Base-by-base conservation (phyloP, 306 rosid species). In the Dalbergia cochinchinensis region DNA sequence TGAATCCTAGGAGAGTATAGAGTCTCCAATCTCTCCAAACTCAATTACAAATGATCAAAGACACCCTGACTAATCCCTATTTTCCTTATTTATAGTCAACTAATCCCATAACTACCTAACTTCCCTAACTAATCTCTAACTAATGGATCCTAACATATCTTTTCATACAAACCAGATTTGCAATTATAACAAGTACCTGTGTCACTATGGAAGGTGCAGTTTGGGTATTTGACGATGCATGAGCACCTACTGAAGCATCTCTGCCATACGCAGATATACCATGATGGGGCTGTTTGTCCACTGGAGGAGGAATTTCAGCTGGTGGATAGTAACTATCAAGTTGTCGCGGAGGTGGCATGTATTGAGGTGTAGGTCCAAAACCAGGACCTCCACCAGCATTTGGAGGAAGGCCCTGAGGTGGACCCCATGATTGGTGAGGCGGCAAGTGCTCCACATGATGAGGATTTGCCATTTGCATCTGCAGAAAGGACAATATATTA, bases 191-290 rank as follows among this genome's bases (percentile, higher is more conserved):
- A 54, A 72, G 82, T 82, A 95, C 98, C 99, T 95, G 99, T 6
- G 97, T 89, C 73, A 88, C 94, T 81, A 93, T 72, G 76, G 94
- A 90, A 42, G 97, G 92, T 55, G 93, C 90, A 13, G 98, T 76
- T 79, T 90, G 99, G 39, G 91, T 75, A 87, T 89, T 96, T 31
- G 98, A 77, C 13, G 93, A 18, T 48, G 92, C 68, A 79, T 88
- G 98, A 78, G 76, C 86, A 67, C 96, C 90, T 71, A 88, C 37
- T 20, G 96, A 89, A 78, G 88, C 89, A 71, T 96, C 99, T 77
- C 97, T 90, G 70, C 98, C 97, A 83, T 93, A 96, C 57, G 97
- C 94, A 62, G 98, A 91, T 78, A 96, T 93, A 74, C 99, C 99
- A 65, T 96, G 98, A 85, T 96, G 98, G 69, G 97, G 96, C 78